Evolutionary conservation across 2,329 filamentous ascomycete genomes (phyloP), one percentile per base, ranked within the genome.

Genomic region (Plenodomus biglobosus): DNA sequence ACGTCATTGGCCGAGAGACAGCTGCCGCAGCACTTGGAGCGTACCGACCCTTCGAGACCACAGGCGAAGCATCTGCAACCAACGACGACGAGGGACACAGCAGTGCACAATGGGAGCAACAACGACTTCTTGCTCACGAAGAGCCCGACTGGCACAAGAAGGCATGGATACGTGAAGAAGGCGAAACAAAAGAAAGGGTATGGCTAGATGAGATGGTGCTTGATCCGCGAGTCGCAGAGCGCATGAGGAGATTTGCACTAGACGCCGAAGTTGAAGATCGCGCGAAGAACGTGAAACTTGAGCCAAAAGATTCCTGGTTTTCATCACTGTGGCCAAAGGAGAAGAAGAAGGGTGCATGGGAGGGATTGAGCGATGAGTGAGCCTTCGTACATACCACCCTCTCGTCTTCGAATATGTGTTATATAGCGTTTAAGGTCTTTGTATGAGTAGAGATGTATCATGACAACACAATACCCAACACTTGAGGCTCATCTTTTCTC

Each of bases 101-200:
- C 50, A 72, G 53, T 22, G 46, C 56, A 10, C 53, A 64, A 42
- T 78, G 76, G 68, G 88, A 92, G 70, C 85, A 88, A 62, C 77
- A 87, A 65, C 76, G 73, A 3, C 75, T 84, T 11, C 81, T 96
- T 20, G 76, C 78, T 32, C 74, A 84, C 30, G 91, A 94, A 75
- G 90, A 96, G 74, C 74, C 73, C 38, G 84, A 92, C 68, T 96
- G 91, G 91, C 85, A 87, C 70, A 95, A 95, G 74, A 85, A 81
- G n/a, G 82, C 85, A 5, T 85, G 82, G 73, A 65, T 80, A 66
- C 67, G 75, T 64, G 73, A 80, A 69, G 61, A 75, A 65, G 77
- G 80, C 43, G 74, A 74, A 49, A 76, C 76, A 46, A 73, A 73
- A 34, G 76, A 79, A 46, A 83, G 81, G 61, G 85, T 92, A 41